Evolutionary conservation across 2,329 filamentous ascomycete species (phyloP), one percentile per base, ranked within the genome.

Genomic region (Colletotrichum liaoningense): DNA sequence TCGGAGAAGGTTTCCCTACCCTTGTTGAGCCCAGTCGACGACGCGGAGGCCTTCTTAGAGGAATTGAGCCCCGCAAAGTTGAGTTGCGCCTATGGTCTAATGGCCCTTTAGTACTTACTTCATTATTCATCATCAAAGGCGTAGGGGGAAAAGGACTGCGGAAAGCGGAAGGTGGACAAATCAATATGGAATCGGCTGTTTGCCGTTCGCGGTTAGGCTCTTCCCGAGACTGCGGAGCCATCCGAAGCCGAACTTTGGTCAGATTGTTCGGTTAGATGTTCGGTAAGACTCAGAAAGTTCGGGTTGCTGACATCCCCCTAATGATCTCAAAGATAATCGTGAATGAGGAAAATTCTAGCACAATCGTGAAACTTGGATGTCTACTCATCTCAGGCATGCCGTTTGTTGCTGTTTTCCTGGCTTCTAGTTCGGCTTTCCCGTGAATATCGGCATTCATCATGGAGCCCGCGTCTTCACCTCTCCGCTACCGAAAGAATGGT

Each of bases 401-500:
- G 46, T 30, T 26, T 30, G 0, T 64, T 28, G 14, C 7, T 8
- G 12, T 38, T 30, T 6, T 2, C 4, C 8, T 8, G 3, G 19
- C 26, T 22, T 22, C 12, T 19, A 12, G 11, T 19, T 24, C 38
- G 35, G 14, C 42, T 49, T n/a, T 19, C 19, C 19, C 0, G 6
- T 19, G 57, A 24, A 12, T n/a, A 16, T 28, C 60, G 42, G 22
- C 24, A 28, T 12, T 46, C 26, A 46, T 8, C 28, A 72, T 67
- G 69, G 52, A 69, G 19, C 22, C 58, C 14, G 54, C 26, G n/a
- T 49, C 46, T 11, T 72, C 62, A n/a, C 62, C 71, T 9, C 49
- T 66, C 3, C 71, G 67, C 1, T 72, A 72, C 24, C 71, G 67
- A 12, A 70, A 57, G 19, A 73, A 73, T 16, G 71, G 71, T n/a